A percentile compares a stretch with the other conserved stretches of the same genome.
phyloP scores from a whole-genome alignment of 2,329 filamentous ascomycete species.

The Trichoderma koningii region DNA sequence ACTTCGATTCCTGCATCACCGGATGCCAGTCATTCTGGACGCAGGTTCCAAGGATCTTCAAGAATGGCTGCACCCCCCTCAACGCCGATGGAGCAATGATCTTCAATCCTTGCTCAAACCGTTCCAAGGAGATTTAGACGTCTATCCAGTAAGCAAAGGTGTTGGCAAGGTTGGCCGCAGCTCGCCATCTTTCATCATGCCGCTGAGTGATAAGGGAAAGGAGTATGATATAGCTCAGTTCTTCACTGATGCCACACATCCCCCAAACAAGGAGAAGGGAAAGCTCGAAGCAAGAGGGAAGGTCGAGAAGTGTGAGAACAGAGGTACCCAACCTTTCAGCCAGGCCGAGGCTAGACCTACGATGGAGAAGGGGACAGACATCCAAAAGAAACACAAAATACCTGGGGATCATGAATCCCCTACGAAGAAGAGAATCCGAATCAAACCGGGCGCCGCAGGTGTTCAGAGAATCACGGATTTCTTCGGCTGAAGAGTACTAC shows the following conservation, averaged over 20 bases:
- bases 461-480: constrained; percentile 8
- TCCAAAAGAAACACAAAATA: constrained; percentile 2
- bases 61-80: constrained; percentile 76
- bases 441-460: neutral
- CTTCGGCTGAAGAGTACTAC: constrained; percentile 1
- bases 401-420: neutral
- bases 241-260: constrained; percentile 60
- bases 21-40: constrained; percentile 93
- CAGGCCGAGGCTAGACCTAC: neutral
- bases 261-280: neutral
- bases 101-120: constrained; percentile 80
- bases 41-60: constrained; percentile 69
- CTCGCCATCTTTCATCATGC: constrained; percentile 79
- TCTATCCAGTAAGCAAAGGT: constrained; percentile 83
- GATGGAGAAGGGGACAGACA: neutral
- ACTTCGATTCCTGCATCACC: constrained; percentile 83
- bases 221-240: constrained; percentile 94
- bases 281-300: neutral
- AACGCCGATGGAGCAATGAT: constrained; percentile 72
- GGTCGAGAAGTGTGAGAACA: neutral
- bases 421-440: neutral
- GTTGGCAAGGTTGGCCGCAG: constrained; percentile 95
- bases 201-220: constrained; percentile 81
- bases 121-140: constrained; percentile 75
- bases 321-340: neutral